A percentile compares a stretch with the other conserved stretches of the same genome.
phyloP scores from a whole-genome alignment of 2,329 filamentous ascomycete species.

The Ceratocystis cubensis region DNA sequence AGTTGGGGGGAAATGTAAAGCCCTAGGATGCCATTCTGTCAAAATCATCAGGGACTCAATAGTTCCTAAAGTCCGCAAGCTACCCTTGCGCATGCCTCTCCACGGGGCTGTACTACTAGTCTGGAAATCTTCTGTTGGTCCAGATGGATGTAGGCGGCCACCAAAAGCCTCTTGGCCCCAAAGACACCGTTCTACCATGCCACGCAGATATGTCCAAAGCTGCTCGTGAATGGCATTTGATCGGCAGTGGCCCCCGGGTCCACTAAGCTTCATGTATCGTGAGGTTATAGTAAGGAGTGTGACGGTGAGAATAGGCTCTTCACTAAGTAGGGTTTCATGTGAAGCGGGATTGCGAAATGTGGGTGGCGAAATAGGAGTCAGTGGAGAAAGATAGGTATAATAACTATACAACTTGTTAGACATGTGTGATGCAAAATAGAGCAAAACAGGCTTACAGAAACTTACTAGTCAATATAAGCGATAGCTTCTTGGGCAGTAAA shows the following conservation, averaged over 20 bases:
- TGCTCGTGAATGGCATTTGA: conserved; percentile 90
- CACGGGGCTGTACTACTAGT: conserved; percentile 58
- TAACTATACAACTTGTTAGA: conserved; percentile 43
- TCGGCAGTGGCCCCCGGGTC: conserved; percentile 68
- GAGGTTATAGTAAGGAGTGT: conserved; percentile 86
- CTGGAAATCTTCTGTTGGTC: conserved; percentile 49
- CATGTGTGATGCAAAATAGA: conserved; percentile 15
- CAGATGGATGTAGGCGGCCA: conserved; percentile 18
- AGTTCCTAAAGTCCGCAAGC: conserved; percentile 77
- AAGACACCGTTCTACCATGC: conserved; percentile 88
- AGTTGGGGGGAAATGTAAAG: conserved; percentile 81
- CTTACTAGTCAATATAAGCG: conserved; percentile 82
- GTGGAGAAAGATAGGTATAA: conserved; percentile 77
- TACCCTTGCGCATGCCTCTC: conserved; percentile 60
- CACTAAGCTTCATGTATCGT: conserved; percentile 67
- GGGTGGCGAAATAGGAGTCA: conserved; percentile 87
- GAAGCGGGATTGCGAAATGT: conserved; percentile 75
- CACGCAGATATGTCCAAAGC: conserved; percentile 83
- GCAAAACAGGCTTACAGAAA: conserved; percentile 19
- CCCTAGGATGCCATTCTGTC: conserved; percentile 93
- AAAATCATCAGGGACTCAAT: conserved; percentile 89
- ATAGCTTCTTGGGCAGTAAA: conserved; percentile 90
- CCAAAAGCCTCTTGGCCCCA: conserved; percentile 96
- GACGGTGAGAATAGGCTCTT: conserved; percentile 86
- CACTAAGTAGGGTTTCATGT: conserved; percentile 66